Base-by-base conservation (phyloP, 495 filamentous ascomycete species). In the Daldinia concentrica region DNA sequence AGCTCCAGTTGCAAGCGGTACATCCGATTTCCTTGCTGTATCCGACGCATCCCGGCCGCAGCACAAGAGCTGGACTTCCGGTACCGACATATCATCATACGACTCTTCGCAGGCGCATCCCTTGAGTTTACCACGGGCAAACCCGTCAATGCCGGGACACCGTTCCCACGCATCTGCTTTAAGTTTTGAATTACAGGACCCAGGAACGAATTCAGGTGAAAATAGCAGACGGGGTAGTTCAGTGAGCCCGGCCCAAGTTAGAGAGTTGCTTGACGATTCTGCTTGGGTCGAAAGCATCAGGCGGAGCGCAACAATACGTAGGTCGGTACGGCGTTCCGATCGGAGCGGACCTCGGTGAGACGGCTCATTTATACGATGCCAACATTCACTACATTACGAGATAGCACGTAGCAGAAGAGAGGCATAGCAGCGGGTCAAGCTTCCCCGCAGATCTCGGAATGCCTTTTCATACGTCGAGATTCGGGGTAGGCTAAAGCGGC, bases 251-350 rank as follows among this genome's bases (percentile, higher is more conserved):
- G 86, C 90, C 52, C 90, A 94, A 76, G 90, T 95, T 66, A 87
- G 94, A 80, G 86, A 92, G 61, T 89, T 93, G 74, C 83, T 98
- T 29, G 91, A 92, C 71, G 90, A 93, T 69, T 95, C 93, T 41
- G 92, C 90, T 19, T 98, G 94, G 94, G 92, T 94, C 58, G 91
- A 94, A 80, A 97, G 93, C 83, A 92, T 98, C 56, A 85, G 93
- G 66, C 87, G 93, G 62, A 97, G 93, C 80, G 93, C 95, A 68
- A 97, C 93, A 55, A 86, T 89, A 81, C 88, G 90, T 70, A 87
- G 88, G 73, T 83, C 83, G 48, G 75, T 72, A 26, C 67, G 75
- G 37, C 63, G 64, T 39, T 71, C 76, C 8, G 72, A 79, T 41
- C 68, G 74, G 70, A 69, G 64, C 62, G 64, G 68, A 17, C 62